Evolutionary conservation across 495 filamentous ascomycete species (phyloP), one percentile per base, ranked within the genome.

Genomic region (Xylaria acuta): DNA sequence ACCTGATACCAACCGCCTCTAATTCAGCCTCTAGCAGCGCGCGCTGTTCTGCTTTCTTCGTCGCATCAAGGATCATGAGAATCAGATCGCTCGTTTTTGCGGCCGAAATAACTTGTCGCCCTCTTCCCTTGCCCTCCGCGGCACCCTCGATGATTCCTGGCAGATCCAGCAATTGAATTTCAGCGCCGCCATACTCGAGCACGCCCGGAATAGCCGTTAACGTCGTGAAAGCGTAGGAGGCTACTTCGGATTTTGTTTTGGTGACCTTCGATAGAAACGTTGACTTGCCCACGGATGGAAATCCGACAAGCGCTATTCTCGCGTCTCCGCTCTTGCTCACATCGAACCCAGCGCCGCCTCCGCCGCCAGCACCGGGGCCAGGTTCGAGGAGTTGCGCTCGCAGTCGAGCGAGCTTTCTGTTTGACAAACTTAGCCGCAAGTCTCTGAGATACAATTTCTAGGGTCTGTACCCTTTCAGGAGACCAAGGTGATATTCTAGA

Each of bases 81-180:
- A 99, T 93, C 75, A 99, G 82, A 81, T 99, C 97, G 84, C 94
- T 97, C 18, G 97, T 98, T 91, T 97, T 99, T 30, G 97, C 97
- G n/a, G 97, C 97, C 40, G 93, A 97, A 79, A 99, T 99, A 51
- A 99, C 97, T 80, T 99, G 97, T 67, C 96, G 86, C 59, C 96
- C 96, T 88, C 96, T 84, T 32, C 97, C 97, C 83, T 99, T 99
- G 25, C 97, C 97, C 81, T 99, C 97, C 0, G 94, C 85, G 45
- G 97, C 97, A 59, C 97, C 97, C 79, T 99, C 97, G 77, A 99
- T 99, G 76, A 99, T 99, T 85, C 97, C 97, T 0, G 97, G 97
- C 70, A 99, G 84, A 92, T 99, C 97, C 51, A 99, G 90, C 71
- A 99, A 92, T 81, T 99, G 97, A 71, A 99, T 98, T 82, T 99